Base-by-base conservation (phyloP, 2,329 filamentous ascomycete genomes). In the Scedosporium dehoogii region DNA sequence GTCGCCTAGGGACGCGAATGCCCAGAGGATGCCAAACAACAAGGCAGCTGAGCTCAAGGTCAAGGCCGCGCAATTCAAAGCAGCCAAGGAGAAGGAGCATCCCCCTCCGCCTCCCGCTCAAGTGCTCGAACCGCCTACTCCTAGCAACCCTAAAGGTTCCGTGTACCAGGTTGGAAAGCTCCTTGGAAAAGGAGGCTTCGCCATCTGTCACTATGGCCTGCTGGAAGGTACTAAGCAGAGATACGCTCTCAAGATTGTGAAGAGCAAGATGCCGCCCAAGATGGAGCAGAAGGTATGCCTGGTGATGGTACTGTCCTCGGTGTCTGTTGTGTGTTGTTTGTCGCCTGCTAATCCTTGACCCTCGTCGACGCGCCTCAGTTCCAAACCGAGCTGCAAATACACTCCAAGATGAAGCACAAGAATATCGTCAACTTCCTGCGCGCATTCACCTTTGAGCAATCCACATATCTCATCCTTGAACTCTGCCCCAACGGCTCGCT, bases 371-470 rank as follows among this genome's bases (percentile, higher is more conserved):
- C 7, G 12, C 18, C 14, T 1, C 51, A 87, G 84, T 87, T 88
- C 69, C 85, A 87, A 85, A 85, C 85, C 23, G 94, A 99, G 74
- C 84, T 99, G 6, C 93, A 97, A 75, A 97, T 99, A 64, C 94
- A 99, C 76, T 97, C 94, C 53, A 99, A 97, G 73, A 93, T 99
- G 86, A 87, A 88, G 63, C 94, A 99, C 71, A 89, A 90, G 61
- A 96, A 97, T 73, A 93, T 99, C 67, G 94, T 99, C 66, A 89
- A 93, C 69, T 99, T 99, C 74, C 86, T 96, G 70, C 87, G 93
- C 68, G 94, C 94, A 41, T 99, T 99, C 72, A 89, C 92, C 12
- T 96, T 92, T 73, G 83, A 91, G 67, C 87, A 85, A 66, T 92
- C 88, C 73, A 97, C 94, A 63, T 99, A 96, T 70, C 89, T 99